Conservation (phyloP, 345 rosid genomes). For the Aethionema arabicum region DNA sequence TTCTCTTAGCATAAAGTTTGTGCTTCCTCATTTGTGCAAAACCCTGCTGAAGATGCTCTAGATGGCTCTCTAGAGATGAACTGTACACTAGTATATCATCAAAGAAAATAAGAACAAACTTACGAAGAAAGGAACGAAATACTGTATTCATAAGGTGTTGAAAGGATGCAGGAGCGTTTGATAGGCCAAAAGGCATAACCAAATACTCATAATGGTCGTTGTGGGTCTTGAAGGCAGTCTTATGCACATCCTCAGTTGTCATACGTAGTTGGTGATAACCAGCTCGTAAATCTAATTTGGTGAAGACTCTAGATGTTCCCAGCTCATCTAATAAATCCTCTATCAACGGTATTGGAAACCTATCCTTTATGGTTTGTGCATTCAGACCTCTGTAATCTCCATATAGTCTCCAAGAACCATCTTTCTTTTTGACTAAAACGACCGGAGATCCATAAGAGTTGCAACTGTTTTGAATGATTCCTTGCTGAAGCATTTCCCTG, state of each 20-base stretch:
- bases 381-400: not conserved
- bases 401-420: not conserved
- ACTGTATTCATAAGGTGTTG: not conserved
- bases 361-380: not conserved
- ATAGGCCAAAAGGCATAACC: not conserved
- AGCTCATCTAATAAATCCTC: not conserved
- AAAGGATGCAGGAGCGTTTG: not conserved
- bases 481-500: not conserved
- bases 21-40: too few species aligned
- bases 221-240: not conserved
- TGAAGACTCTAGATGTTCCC: not conserved
- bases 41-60: too few species aligned
- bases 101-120: slow-evolving; percentile 9
- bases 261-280: not conserved
- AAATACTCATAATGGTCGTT: not conserved
- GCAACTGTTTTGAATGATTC: not conserved
- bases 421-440: not conserved
- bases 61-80: not conserved
- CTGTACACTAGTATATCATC: not conserved
- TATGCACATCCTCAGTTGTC: not conserved
- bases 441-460: not conserved
- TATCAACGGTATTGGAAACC: not conserved
- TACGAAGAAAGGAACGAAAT: not conserved
- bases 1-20: too few species aligned
- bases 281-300: not conserved